A percentile compares a stretch with the other conserved stretches of the same genome.
phyloP scores from a whole-genome alignment of 108 stramenopile species.

The Nitzschia palea region DNA sequence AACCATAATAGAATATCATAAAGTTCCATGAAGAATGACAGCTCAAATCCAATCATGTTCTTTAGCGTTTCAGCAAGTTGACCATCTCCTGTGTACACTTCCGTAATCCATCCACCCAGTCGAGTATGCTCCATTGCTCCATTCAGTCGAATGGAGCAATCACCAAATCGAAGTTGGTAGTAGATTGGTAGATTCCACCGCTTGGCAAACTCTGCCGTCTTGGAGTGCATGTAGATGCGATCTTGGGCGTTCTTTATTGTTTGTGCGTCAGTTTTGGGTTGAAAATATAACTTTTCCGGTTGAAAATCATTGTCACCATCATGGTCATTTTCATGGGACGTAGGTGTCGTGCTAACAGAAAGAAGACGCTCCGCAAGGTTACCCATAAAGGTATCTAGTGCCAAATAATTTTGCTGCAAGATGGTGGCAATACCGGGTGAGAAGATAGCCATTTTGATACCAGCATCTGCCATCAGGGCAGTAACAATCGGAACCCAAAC shows the following conservation, averaged over 20 bases:
- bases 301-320: not conserved
- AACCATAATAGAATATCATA: conserved; percentile 63
- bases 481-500: conserved; percentile 90
- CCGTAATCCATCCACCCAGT: conserved; percentile 72
- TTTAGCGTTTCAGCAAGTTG: conserved; percentile 30
- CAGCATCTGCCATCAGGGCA: conserved; percentile 85
- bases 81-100: conserved; percentile 69
- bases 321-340: not conserved
- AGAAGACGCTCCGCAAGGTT: conserved; percentile 64
- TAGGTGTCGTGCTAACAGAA: not conserved
- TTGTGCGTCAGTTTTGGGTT: conserved; percentile 37
- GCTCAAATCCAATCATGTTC: conserved; percentile 65
- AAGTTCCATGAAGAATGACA: conserved; percentile 80
- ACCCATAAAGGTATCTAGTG: conserved; percentile 74
- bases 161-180: conserved; percentile 87
- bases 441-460: conserved; percentile 87
- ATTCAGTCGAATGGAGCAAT: conserved; percentile 78
- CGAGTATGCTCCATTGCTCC: conserved; percentile 59
- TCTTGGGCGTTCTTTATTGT: conserved; percentile 64
- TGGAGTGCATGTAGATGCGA: conserved; percentile 76
- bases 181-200: conserved; percentile 90
- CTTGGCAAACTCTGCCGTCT: conserved; percentile 83
- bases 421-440: conserved; percentile 90
- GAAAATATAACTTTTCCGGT: conserved; percentile 57
- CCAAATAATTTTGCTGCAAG: conserved; percentile 80